Percentiles rank a stretch among this genome's conserved stretches.
These are phyloP conservation scores for Eutypella sp. DNA, from an alignment of 2,329 filamentous ascomycete genomes.

Conservation along the genomic window DNA sequence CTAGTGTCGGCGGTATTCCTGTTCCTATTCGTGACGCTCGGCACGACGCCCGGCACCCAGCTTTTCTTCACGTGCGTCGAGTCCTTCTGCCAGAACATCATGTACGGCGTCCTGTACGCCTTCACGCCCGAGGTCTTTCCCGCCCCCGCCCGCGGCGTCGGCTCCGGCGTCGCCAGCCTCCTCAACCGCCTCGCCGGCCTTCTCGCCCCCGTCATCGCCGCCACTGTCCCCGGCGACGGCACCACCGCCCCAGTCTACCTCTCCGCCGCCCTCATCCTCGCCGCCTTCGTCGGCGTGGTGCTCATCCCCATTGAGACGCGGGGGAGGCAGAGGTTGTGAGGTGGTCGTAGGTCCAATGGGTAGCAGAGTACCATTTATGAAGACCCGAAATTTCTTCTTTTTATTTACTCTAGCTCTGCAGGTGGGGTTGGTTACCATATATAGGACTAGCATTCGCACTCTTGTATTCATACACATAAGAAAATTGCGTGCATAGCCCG, in stretches of 20 bases:
- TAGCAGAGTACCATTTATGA: too few species aligned
- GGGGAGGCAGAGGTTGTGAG: conserved; percentile 51
- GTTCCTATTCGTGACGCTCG: conserved; percentile 60
- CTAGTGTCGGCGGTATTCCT: conserved; percentile 64
- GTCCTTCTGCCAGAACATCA: conserved; percentile 70
- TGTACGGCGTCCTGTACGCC: conserved; percentile 72
- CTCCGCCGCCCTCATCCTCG: conserved; percentile 50
- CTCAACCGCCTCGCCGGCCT: conserved; percentile 65
- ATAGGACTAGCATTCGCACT: not conserved
- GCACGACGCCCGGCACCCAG: conserved; percentile 51
- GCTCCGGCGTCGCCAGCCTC: conserved; percentile 67
- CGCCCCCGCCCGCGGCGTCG: conserved; percentile 65
- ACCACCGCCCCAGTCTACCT: conserved; percentile 54
- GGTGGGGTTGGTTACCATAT: not conserved
- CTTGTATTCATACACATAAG: not conserved
- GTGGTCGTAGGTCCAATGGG: too few species aligned
- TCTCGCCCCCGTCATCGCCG: conserved; percentile 64
- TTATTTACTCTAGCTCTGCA: too few species aligned
- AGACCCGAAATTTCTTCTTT: too few species aligned
- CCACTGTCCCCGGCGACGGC: conserved; percentile 53
- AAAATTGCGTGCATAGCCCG: too few species aligned
- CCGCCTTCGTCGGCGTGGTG: conserved; percentile 55
- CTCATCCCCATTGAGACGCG: conserved; percentile 60
- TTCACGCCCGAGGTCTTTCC: conserved; percentile 77
- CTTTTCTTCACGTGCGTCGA: conserved; percentile 63